These are phyloP conservation scores for Acacia pycnantha DNA, from an alignment of 331 rosid genomes.

Conservation along the genomic window DNA sequence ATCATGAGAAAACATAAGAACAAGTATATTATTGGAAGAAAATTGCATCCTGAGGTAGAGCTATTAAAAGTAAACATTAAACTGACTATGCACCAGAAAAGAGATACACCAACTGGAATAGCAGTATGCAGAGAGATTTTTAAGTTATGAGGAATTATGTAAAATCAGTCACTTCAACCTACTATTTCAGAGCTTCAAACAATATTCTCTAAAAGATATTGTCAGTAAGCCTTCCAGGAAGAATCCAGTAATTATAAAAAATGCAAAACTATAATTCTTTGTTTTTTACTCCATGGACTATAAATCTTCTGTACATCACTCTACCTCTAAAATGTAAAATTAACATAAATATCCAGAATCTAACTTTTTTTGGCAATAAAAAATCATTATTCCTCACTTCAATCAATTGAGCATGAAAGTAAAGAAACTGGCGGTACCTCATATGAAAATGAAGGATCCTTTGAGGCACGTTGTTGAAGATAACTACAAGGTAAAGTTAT, in stretches of 20 bases:
- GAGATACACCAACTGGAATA: not conserved
- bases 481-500: slow-evolving; percentile 57
- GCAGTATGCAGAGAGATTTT: not conserved
- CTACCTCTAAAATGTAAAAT: not conserved
- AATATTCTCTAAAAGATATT: not conserved
- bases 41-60: not conserved
- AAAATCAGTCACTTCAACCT: not conserved
- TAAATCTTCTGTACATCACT: not conserved
- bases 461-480: slow-evolving; percentile 73
- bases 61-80: not conserved
- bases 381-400: not conserved
- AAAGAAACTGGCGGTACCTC: slow-evolving; percentile 61
- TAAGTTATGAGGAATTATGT: not conserved
- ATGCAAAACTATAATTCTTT: not conserved
- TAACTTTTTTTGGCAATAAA: not conserved
- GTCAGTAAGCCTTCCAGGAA: not conserved
- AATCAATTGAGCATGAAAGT: not conserved
- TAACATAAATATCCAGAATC: slow-evolving; percentile 11
- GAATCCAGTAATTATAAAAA: not conserved
- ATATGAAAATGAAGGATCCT: slow-evolving; percentile 81
- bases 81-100: not conserved
- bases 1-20: not conserved
- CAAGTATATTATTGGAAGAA: not conserved
- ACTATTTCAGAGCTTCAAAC: not conserved
- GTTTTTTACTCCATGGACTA: slow-evolving; percentile 11